A percentile compares a stretch with the other conserved stretches of the same genome.
phyloP scores from a whole-genome alignment of 2,329 filamentous ascomycete genomes.

The Cercospora berteroae region DNA sequence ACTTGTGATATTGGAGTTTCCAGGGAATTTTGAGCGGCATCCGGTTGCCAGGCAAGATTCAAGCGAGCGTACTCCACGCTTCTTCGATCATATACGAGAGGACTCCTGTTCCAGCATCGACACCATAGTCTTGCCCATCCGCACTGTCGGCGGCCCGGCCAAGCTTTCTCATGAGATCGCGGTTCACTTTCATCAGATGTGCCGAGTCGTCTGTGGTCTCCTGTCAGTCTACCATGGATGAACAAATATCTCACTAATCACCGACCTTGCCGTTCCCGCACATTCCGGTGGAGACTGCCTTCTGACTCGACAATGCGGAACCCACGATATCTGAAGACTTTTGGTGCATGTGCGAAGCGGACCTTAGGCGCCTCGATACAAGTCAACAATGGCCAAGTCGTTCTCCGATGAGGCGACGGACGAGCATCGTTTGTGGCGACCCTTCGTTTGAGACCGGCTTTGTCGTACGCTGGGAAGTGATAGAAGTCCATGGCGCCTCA shows the following conservation, averaged over 20 bases:
- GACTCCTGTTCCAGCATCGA: background rate
- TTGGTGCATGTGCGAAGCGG: background rate
- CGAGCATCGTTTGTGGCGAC: background rate
- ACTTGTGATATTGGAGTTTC: slow-evolving; percentile 83
- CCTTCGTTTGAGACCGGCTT: background rate
- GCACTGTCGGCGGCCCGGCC: background rate
- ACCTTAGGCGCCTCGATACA: background rate
- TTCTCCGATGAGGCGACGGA: background rate
- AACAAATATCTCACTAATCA: too few species aligned
- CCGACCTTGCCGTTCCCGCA: background rate
- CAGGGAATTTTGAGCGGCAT: slow-evolving; percentile 54
- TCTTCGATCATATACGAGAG: background rate
- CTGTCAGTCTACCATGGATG: too few species aligned
- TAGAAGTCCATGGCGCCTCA: background rate
- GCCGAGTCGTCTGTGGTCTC: background rate
- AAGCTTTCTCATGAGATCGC: background rate
- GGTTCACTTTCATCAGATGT: background rate
- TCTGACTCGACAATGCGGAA: background rate
- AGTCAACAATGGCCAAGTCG: background rate
- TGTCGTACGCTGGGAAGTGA: background rate
- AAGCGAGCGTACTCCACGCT: background rate
- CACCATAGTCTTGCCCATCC: background rate
- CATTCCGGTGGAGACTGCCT: background rate
- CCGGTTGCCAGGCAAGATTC: too few species aligned
- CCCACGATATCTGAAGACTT: background rate